Percentiles rank a stretch among this genome's conserved stretches.
These are phyloP conservation scores for Colletotrichum plurivorum DNA, from an alignment of 2,329 filamentous ascomycete genomes.

Conservation along the genomic window DNA sequence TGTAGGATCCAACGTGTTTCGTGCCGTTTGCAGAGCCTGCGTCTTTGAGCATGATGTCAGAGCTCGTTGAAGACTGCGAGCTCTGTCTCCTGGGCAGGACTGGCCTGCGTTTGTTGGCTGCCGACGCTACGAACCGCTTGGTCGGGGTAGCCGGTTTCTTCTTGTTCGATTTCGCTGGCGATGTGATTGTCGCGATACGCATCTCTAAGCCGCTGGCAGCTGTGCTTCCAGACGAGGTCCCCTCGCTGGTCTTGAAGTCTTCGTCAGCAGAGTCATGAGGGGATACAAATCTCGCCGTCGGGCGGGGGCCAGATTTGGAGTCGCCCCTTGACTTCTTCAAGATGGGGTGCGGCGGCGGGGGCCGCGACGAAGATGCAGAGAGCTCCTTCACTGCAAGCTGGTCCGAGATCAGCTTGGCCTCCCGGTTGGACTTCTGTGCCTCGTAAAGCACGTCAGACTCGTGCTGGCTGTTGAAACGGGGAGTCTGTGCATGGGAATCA, in stretches of 20 bases:
- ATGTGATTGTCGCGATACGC: slow-evolving; percentile 43
- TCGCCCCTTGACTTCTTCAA: slow-evolving; percentile 71
- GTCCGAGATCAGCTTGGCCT: slow-evolving; percentile 37
- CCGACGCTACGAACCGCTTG: slow-evolving; percentile 61
- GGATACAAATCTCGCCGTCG: slow-evolving; percentile 73
- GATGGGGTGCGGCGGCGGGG: slow-evolving; percentile 69
- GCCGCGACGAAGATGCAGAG: slow-evolving; percentile 60
- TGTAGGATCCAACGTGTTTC: slow-evolving; percentile 45
- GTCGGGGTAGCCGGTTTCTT: slow-evolving; percentile 46
- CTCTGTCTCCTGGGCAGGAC: slow-evolving; percentile 61
- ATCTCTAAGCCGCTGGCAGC: slow-evolving; percentile 50
- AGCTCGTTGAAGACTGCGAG: slow-evolving; percentile 60
- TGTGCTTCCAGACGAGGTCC: slow-evolving; percentile 59
- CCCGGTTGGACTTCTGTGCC: slow-evolving; percentile 33
- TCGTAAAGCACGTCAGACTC: slow-evolving; percentile 36
- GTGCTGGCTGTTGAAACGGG: slow-evolving; percentile 39
- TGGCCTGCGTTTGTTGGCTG: slow-evolving; percentile 61
- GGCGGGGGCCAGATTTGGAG: slow-evolving; percentile 66
- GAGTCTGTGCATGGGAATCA: slow-evolving; percentile 37
- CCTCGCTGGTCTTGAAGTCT: slow-evolving; percentile 49
- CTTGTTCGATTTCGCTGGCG: slow-evolving; percentile 46
- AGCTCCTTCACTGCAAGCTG: slow-evolving; percentile 45
- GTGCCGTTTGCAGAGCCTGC: slow-evolving; percentile 44
- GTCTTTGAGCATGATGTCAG: slow-evolving; percentile 52
- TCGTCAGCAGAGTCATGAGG: slow-evolving; percentile 65